A percentile compares a stretch with the other conserved stretches of the same genome.
phyloP scores from a whole-genome alignment of 345 rosid species.

The Lepidium didymum region DNA sequence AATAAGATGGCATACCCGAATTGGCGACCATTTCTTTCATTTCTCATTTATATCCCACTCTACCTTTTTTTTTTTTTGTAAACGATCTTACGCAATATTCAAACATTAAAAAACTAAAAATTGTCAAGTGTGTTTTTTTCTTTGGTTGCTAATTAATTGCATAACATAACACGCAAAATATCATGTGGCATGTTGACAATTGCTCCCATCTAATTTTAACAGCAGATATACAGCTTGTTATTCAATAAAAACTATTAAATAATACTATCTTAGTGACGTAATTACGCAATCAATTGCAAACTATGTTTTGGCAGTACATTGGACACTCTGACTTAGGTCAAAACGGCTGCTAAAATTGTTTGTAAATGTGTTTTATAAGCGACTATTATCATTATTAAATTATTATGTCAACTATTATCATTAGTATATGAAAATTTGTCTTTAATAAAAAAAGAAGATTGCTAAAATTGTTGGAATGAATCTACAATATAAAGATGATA shows the following conservation, averaged over 20 bases:
- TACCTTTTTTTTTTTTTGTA: background rate
- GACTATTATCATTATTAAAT: background rate
- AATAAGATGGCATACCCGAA: slow-evolving; percentile 18
- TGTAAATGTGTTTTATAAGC: too few species aligned
- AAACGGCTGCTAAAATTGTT: background rate
- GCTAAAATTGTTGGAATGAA: background rate
- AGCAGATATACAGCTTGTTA: slow-evolving; percentile 5
- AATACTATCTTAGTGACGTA: background rate
- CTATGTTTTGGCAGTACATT: too few species aligned
- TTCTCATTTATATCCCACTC: background rate
- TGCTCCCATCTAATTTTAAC: background rate
- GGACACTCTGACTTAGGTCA: too few species aligned
- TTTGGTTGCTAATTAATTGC: background rate
- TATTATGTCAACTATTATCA: too few species aligned
- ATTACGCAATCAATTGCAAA: too few species aligned
- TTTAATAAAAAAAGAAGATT: background rate
- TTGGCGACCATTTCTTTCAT: background rate
- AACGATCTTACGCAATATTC: background rate
- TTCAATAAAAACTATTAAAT: background rate
- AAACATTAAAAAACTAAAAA: background rate
- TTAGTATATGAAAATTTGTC: background rate
- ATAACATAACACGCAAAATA: slow-evolving; percentile 14
- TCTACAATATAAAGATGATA: background rate
- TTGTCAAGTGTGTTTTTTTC: background rate
- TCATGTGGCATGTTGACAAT: slow-evolving; percentile 16